Conservation (phyloP, 192 early-diverging fungal genomes). For the Backusella mclennaniae region DNA sequence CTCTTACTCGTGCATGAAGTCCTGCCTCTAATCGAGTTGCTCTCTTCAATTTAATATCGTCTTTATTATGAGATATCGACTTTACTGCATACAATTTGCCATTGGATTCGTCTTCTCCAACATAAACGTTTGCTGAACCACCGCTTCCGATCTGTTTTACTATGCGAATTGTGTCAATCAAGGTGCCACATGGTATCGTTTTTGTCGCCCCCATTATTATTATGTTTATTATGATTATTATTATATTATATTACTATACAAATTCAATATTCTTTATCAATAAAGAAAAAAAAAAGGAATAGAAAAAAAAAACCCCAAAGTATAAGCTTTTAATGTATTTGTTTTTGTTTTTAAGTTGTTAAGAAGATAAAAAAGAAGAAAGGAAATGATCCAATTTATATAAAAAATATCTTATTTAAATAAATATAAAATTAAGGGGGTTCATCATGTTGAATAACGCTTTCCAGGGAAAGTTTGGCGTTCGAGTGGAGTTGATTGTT, state of each 20-base stretch:
- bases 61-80: conserved; percentile 61
- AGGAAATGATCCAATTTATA: not conserved
- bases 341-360: not conserved
- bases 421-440: not conserved
- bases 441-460: not conserved
- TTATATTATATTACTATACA: not conserved
- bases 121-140: conserved; percentile 74
- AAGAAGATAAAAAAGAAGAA: not conserved
- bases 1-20: conserved; percentile 63
- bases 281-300: not conserved
- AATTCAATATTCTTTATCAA: not conserved
- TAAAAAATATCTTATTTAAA: not conserved
- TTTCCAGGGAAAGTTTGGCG: conserved; percentile 3
- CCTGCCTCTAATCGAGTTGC: conserved; percentile 63
- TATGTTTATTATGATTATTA: not conserved
- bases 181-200: conserved; percentile 8
- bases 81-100: conserved; percentile 67
- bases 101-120: conserved; percentile 58
- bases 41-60: conserved; percentile 51
- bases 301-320: not conserved
- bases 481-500: not conserved
- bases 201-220: not conserved
- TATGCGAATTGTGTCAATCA: conserved; percentile 13
- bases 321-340: not conserved
- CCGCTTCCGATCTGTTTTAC: conserved; percentile 56